Evolutionary conservation across 2,329 filamentous ascomycete genomes (phyloP).

Genomic region (Berkeleyomyces rouxiae): DNA sequence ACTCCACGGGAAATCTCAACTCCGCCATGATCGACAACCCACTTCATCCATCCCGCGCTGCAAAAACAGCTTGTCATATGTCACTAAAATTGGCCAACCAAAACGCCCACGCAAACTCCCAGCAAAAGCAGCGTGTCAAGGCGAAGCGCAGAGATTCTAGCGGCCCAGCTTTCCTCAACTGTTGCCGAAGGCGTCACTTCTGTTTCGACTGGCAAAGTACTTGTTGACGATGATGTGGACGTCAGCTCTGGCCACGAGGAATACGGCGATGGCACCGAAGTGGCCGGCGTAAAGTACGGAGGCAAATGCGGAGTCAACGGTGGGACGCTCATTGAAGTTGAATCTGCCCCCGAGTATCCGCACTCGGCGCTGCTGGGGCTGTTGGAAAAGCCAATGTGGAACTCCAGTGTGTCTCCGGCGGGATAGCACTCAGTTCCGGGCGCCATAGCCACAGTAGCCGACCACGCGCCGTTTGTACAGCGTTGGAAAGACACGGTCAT

Average conservation of each 20-base stretch:
- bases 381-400: conserved; percentile 20
- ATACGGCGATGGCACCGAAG: not conserved
- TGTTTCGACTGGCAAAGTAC: not conserved
- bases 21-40: too few relatives aligned
- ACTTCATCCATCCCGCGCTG: not conserved
- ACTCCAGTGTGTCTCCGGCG: conserved; percentile 25
- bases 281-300: not conserved
- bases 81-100: not conserved
- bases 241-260: not conserved
- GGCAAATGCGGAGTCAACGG: not conserved
- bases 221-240: not conserved
- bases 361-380: not conserved
- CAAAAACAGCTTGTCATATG: not conserved
- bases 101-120: not conserved
- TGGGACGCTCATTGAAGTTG: not conserved
- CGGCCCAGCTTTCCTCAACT: not conserved
- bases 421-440: conserved; percentile 31
- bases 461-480: conserved; percentile 33
- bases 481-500: conserved; percentile 33
- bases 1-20: too few relatives aligned
- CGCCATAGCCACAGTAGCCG: conserved; percentile 26
- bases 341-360: not conserved
- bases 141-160: not conserved
- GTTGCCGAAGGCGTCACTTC: not conserved
- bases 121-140: not conserved